These are phyloP conservation scores for Neurospora sp. DNA, from an alignment of 495 filamentous ascomycete species.

Conservation along the genomic window DNA sequence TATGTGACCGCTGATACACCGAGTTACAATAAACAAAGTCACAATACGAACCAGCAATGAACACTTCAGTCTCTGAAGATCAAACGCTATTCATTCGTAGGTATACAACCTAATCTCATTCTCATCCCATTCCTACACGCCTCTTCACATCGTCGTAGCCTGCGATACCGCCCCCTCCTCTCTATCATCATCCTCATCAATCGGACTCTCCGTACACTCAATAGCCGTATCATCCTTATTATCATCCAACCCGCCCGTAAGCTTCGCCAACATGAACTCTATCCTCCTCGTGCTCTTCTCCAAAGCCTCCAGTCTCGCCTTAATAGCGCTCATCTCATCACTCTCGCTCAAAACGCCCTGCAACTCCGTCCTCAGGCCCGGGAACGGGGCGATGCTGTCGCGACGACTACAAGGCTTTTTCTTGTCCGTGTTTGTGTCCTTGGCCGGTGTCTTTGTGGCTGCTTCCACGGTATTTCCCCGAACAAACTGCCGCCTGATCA, in stretches of 20 bases:
- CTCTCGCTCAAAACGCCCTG: slow-evolving; percentile 28
- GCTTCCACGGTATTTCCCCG: slow-evolving; percentile 19
- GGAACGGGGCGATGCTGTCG: slow-evolving; percentile 38
- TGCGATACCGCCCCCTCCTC: slow-evolving; percentile 1
- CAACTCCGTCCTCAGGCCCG: slow-evolving; percentile 26
- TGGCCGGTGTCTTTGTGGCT: background rate
- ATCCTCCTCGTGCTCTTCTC: slow-evolving; percentile 30
- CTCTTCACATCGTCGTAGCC: background rate
- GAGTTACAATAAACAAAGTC: background rate
- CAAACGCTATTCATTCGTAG: background rate
- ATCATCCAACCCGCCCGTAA: slow-evolving; percentile 10
- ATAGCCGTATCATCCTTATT: background rate
- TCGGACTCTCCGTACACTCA: background rate
- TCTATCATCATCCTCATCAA: background rate
- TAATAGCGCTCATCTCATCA: slow-evolving; percentile 25
- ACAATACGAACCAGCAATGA: background rate
- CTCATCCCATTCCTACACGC: background rate
- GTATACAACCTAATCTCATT: background rate
- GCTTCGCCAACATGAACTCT: slow-evolving; percentile 23
- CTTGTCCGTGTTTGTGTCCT: background rate
- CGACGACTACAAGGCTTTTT: slow-evolving; percentile 25
- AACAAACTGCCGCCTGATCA: slow-evolving; percentile 39
- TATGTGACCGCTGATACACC: background rate
- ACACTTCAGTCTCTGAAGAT: background rate
- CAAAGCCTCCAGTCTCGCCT: slow-evolving; percentile 24